Evolutionary conservation across 306 rosid species (phyloP), one percentile per base, ranked within the genome.

Genomic region (Begonia peltatifolia): DNA sequence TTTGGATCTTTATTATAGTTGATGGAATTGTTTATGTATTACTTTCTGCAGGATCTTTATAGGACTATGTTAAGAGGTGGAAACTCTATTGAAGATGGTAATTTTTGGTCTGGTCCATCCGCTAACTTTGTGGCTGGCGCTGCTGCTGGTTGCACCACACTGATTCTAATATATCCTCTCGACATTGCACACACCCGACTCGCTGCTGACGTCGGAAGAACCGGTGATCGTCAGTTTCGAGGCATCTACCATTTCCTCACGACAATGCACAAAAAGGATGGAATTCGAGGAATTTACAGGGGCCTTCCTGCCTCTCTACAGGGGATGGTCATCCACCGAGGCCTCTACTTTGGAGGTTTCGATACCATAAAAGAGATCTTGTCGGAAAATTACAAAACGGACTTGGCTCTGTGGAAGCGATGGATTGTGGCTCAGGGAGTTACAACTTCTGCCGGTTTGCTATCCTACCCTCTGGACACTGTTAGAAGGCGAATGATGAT

Each of bases 401-500:
- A 83, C 58, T 14, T 83, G 55, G 71, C 80, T 0, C 46, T 92
- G 62, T 86, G 94, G 93, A 73, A 83, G 69, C 88, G 95, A 1
- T 90, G 95, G 95, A 53, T 65, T 36, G 93, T 75, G 55, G 99
- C 95, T 69, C 96, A 86, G 78, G 99, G 76, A 2, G 96, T 86
- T 52, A 86, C 95, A 17, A 86, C 99, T 12, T 78, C 96, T 1
- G 95, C 99, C 2, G 93, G 99, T 49, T 53, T 86, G 73, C 25
- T 86, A 62, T 90, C 96, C 12, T 90, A 90, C 68, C 96, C 99
- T 0, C 55, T 90, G 59, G 96, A 90, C 67, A 90, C 99, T 0
- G 94, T 86, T 61, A 72, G 99, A 9, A 72, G 99, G 83, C 81
- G 99, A 57, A 90, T 90, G 93, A 90, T 90, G 99, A 90, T 90